Base-by-base conservation (phyloP, 1,284 basidiomycete species). In the Microbotryum intermedium region DNA sequence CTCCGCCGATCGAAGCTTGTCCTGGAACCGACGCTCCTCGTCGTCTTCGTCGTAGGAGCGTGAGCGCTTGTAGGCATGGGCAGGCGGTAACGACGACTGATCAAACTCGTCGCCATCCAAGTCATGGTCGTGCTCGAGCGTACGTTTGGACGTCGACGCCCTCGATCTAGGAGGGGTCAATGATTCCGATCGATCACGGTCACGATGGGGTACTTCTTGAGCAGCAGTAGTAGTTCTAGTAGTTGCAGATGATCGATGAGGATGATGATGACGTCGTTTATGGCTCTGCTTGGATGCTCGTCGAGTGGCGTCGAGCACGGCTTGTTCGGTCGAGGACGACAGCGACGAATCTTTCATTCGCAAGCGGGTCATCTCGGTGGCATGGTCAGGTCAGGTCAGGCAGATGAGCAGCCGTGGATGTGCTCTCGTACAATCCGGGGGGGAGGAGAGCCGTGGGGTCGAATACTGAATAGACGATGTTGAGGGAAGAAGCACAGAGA, bases 341-440 rank as follows among this genome's bases (percentile, higher is more conserved):
- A 39, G 18, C 13, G 50, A n/a, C 11, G 59, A 50, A 18, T 54
- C 53, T 57, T 67, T 67, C 66, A 65, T 67, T 2, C 64, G 57
- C 6, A 67, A 59, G 8, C 55, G 54, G 20, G 53, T 48, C 59
- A 59, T 61, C 13, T 16, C 10, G 34, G 34, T 18, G 4, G 13
- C 34, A 39, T 39, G 13, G 34, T 39, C 6, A 11, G 6, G 30
- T 10, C 34, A 39, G 34, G 11, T 39, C 4, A 39, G 10, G 34
- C 6, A 39, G 34, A 5, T 16, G 34, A 16, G 16, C n/a, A n/a
- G n/a, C n/a, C n/a, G n/a, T n/a, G 34, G 18, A 2, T 16, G 6
- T 39, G 34, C 18, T 11, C 34, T 16, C 11, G 10, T 39, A 16
- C 34, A 16, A 39, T 39, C 34, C 34, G 34, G 13, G 0, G 34